phyloP scores from a whole-genome alignment of 768 basidiomycete genomes.

The Glaciozyma antarctica region DNA sequence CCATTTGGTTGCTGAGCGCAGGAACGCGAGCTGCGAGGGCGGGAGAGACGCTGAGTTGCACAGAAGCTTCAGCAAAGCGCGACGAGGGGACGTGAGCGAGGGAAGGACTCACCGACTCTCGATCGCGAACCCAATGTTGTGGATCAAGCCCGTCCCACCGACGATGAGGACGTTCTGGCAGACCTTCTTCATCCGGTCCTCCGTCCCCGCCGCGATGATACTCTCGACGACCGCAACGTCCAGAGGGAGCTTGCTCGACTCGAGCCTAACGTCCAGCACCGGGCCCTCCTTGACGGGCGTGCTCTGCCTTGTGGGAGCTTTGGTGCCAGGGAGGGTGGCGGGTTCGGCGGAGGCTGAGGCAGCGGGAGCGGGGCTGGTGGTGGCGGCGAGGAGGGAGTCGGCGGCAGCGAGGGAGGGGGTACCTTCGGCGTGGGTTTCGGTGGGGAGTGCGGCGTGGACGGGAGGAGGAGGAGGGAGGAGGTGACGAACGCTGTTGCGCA shows the following conservation, averaged over 20 bases:
- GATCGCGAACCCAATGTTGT: conserved; percentile 73
- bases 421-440: not conserved
- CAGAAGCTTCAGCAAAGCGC: not conserved
- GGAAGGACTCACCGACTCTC: conserved; percentile 63
- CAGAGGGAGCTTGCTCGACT: conserved; percentile 79
- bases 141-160: conserved; percentile 69
- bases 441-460: conserved; percentile 1
- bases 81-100: not conserved
- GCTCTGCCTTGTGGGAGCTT: conserved; percentile 15
- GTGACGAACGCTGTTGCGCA: conserved; percentile 83
- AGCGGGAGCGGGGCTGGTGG: conserved; percentile 10
- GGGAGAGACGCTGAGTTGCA: conserved; percentile 47
- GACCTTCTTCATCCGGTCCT: conserved; percentile 82
- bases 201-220: conserved; percentile 72
- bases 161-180: conserved; percentile 77
- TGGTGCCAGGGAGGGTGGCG: not conserved
- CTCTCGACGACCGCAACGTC: conserved; percentile 91
- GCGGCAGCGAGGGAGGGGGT: conserved; percentile 14
- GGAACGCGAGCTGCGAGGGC: conserved; percentile 53
- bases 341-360: not conserved
- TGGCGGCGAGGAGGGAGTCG: conserved; percentile 10
- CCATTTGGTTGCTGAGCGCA: conserved; percentile 49
- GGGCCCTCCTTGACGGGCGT: conserved; percentile 6
- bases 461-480: conserved; percentile 45
- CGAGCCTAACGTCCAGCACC: conserved; percentile 57